A percentile compares a stretch with the other conserved stretches of the same genome.
Evolutionary conservation across 768 basidiomycete genomes (phyloP).

Genomic region (Boletus coccyginus): DNA sequence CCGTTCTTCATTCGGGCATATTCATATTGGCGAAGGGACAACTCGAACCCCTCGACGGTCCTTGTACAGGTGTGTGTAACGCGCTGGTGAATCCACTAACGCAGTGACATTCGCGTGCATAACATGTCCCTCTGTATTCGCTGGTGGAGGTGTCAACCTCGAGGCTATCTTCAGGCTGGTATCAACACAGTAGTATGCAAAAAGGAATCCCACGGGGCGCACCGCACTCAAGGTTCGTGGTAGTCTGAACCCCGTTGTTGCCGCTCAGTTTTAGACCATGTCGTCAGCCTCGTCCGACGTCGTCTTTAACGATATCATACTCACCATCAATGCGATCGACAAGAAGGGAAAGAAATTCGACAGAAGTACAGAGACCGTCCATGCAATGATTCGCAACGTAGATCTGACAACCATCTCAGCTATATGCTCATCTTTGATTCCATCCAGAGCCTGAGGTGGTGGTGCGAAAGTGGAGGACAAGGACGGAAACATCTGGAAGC

Average conservation of each 20-base stretch:
- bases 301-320: conserved; percentile 93
- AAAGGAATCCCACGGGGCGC: too few relatives aligned
- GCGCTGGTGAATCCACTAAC: neutral
- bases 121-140: neutral
- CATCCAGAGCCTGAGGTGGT: conserved; percentile 47
- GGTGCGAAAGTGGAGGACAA: conserved; percentile 61
- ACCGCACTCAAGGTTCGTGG: too few relatives aligned
- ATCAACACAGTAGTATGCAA: too few relatives aligned
- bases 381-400: neutral
- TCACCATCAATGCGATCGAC: conserved; percentile 80
- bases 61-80: neutral
- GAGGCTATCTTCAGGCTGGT: too few relatives aligned
- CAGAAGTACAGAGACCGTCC: conserved; percentile 58
- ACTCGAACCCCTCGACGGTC: neutral
- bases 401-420: conserved; percentile 57
- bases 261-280: conserved; percentile 33
- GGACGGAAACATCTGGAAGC: conserved; percentile 79
- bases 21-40: neutral
- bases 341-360: conserved; percentile 97
- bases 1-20: neutral
- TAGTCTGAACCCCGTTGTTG: too few relatives aligned
- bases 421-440: conserved; percentile 76
- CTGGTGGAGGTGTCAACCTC: neutral
- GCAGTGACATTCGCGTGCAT: neutral
- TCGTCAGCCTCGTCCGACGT: conserved; percentile 63